Base-by-base conservation (phyloP, 371 early-diverging fungal genomes). In the Mortierella sp. region DNA sequence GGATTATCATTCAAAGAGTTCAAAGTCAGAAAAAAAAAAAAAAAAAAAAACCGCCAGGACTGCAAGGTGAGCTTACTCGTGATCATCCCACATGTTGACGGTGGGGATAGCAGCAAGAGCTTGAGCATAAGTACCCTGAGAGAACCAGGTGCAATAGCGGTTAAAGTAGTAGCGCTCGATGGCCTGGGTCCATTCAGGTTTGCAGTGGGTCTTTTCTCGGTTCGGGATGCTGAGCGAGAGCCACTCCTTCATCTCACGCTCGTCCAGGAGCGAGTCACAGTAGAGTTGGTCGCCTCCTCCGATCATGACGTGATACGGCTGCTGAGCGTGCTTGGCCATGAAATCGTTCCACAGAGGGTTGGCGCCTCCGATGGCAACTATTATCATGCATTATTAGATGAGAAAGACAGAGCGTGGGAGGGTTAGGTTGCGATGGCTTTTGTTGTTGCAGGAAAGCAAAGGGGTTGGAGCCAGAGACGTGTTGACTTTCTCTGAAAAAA, bases 251-350 rank as follows among this genome's bases (percentile, higher is more conserved):
- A 90, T 85, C 37, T 84, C 79, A 14, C 84, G 74, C 51, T 84
- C 81, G 15, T 84, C 62, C 76, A 89, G 84, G 65, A 91, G 72
- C 26, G 81, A 75, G 82, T 94, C 95, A 44, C 88, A 84, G 68
- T 95, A 95, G 21, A 96, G 74, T 79, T 96, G 96, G 74, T 95
- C 95, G 29, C 95, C 96, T 19, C 95, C 95, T 47, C 95, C 95
- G 23, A 96, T 79, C 86, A 91, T 85, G 44, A 90, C 90, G 73
- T 95, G 94, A 74, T 92, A 92, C 2, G 95, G 95, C 53, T 83
- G 71, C 46, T 80, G 74, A 3, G 72, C 66, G 75, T 95, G 95
- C 60, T 89, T 87, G n/a, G 84, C 84, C 76, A 94, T 61, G 11
- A 92, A 82, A 77, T 95, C 95, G 62, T 88, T 88, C 96, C 96